Conservation (phyloP, 176 grass and related monocot species). For the Rhynchospora tenuis region DNA sequence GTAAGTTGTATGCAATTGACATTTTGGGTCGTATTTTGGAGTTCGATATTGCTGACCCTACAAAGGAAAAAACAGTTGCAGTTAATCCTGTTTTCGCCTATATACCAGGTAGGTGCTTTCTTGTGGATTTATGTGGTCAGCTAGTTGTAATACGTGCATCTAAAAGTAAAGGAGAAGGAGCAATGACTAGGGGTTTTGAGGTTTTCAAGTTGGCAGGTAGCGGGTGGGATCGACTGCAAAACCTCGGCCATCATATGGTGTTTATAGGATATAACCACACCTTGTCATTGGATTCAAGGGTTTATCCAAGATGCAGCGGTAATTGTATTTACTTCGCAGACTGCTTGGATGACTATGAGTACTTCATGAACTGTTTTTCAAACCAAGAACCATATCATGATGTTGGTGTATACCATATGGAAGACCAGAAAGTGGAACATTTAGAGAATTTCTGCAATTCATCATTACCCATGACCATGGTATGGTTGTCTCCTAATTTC, state of each 20-base stretch:
- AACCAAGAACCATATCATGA: background rate
- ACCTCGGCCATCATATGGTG: background rate
- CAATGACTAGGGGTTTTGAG: conserved; percentile 2
- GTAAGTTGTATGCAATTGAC: background rate
- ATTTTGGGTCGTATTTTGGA: background rate
- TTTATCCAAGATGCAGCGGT: background rate
- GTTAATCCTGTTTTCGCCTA: background rate
- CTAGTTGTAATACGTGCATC: background rate
- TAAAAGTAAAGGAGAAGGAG: background rate
- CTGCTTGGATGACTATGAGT: background rate
- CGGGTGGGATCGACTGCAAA: background rate
- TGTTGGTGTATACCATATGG: background rate
- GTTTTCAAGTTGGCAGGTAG: conserved; percentile 6
- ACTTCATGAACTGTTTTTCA: background rate
- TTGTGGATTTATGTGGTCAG: background rate
- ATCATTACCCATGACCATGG: background rate
- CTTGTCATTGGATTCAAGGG: background rate
- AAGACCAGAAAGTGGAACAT: background rate
- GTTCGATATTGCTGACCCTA: background rate
- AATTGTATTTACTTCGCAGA: conserved; percentile 13
- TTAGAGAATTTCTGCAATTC: background rate
- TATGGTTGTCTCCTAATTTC: background rate
- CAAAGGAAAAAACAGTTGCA: background rate
- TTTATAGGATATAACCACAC: background rate
- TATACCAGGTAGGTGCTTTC: background rate